Conservation (phyloP, 768 basidiomycete species). For the Boletus rubescentipes region DNA sequence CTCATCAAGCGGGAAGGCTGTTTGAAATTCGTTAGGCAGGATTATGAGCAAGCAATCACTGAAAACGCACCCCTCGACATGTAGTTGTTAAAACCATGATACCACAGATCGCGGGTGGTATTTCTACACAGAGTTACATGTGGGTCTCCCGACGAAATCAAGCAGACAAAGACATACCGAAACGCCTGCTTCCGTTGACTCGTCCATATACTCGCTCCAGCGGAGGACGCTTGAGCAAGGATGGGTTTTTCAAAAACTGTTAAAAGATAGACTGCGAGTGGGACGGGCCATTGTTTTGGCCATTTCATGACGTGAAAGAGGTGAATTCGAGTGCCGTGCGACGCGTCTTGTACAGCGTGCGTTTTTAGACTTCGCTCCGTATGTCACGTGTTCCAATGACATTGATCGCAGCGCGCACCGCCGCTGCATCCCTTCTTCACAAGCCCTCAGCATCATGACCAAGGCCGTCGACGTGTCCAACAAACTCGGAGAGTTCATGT, state of each 20-base stretch:
- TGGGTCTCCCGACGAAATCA: background rate
- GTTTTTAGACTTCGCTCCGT: background rate
- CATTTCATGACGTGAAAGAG: slow-evolving; percentile 34
- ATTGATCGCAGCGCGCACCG: slow-evolving; percentile 2
- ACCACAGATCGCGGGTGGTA: slow-evolving; percentile 75
- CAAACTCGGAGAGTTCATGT: slow-evolving; percentile 67
- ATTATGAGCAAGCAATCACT: slow-evolving; percentile 1
- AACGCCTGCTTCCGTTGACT: slow-evolving; percentile 52
- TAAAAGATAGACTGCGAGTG: slow-evolving; percentile 41
- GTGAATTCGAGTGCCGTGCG: slow-evolving; percentile 1
- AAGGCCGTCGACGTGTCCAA: slow-evolving; percentile 56
- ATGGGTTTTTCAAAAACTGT: slow-evolving; percentile 35
- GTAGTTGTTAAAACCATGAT: slow-evolving; percentile 87
- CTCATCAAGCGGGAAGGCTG: slow-evolving; percentile 88
- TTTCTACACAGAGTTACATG: slow-evolving; percentile 45
- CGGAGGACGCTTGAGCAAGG: slow-evolving; percentile 10
- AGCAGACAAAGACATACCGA: slow-evolving; percentile 42
- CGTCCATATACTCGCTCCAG: slow-evolving; percentile 48
- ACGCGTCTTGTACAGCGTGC: slow-evolving; percentile 27
- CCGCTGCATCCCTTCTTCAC: background rate
- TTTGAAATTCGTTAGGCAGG: slow-evolving; percentile 18
- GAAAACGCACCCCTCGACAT: slow-evolving; percentile 69
- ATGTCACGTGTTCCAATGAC: slow-evolving; percentile 21
- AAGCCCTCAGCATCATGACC: slow-evolving; percentile 39
- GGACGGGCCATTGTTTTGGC: slow-evolving; percentile 52